Percentiles rank a stretch among this genome's conserved stretches.
Evolutionary conservation across 768 basidiomycete genomes (phyloP).

Genomic region (Lanmaoa pseudosensibilis): DNA sequence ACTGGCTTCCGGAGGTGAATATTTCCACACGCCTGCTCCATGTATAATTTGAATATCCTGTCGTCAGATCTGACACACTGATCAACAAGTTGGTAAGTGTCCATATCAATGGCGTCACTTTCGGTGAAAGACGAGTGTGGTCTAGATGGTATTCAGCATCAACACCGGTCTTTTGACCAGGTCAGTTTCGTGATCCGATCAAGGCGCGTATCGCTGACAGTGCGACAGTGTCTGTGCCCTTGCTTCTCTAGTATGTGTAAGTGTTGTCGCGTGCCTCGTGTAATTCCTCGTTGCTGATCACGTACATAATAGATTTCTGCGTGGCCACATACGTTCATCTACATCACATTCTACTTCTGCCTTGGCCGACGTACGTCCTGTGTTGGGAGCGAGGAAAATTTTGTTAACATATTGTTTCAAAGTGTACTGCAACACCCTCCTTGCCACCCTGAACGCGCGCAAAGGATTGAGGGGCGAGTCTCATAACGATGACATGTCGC

Average conservation of each 20-base stretch:
- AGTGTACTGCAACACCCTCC: constrained; percentile 64
- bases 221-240: constrained; percentile 48
- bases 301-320: constrained; percentile 42
- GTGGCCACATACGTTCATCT: constrained; percentile 51
- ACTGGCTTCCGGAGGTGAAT: constrained; percentile 50
- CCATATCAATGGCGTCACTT: not conserved
- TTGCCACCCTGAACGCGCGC: constrained; percentile 58
- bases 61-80: constrained; percentile 44
- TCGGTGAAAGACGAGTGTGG: not conserved
- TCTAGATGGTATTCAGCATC: constrained; percentile 53
- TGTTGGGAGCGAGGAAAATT: not conserved
- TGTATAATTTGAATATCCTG: not conserved
- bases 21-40: not conserved
- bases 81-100: constrained; percentile 43
- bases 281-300: not conserved
- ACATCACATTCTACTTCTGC: constrained; percentile 60
- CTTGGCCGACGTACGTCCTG: constrained; percentile 52
- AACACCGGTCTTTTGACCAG: constrained; percentile 40
- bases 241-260: constrained; percentile 52
- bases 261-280: not conserved
- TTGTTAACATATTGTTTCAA: not conserved
- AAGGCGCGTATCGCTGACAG: constrained; percentile 3
- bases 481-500: constrained; percentile 8
- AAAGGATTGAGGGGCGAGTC: constrained; percentile 40
- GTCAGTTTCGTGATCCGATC: constrained; percentile 10